Conservation (phyloP, 129 eudicot species). For the Flaveria ramosissima region DNA sequence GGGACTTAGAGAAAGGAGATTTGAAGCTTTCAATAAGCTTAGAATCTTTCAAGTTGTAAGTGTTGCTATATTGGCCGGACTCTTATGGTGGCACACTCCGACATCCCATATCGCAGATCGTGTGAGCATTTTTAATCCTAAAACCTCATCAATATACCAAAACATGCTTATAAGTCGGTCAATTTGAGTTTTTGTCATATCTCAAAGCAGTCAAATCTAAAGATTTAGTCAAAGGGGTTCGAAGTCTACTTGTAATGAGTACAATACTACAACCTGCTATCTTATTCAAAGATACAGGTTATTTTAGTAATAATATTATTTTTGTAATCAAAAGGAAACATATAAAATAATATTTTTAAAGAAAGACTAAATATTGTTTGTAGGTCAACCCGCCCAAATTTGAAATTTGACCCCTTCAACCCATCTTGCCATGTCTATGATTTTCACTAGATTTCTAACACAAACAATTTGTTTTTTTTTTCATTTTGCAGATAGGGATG, state of each 20-base stretch:
- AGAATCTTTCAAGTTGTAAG: constrained; percentile 92
- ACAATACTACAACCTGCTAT: no score
- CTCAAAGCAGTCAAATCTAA: no score
- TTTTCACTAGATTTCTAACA: constrained; percentile 16
- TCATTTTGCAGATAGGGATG: constrained; percentile 74
- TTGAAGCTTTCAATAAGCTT: constrained; percentile 83
- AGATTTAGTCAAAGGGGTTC: no score
- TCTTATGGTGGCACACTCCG: constrained; percentile 98
- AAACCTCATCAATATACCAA: constrained; percentile 8
- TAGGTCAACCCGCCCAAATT: no score
- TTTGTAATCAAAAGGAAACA: not conserved
- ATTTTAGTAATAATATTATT: not conserved
- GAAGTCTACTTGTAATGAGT: no score
- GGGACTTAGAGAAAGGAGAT: constrained; percentile 82
- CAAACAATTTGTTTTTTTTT: not conserved
- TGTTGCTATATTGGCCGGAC: constrained; percentile 92
- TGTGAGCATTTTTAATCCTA: constrained; percentile 50
- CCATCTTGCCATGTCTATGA: constrained; percentile 2
- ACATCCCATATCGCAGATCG: constrained; percentile 86
- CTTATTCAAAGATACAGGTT: no score
- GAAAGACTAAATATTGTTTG: no score
- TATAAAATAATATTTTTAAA: no score
- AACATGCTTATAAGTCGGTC: not conserved
- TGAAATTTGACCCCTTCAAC: not conserved
- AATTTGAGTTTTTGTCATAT: no score